Conservation (phyloP, 148 eudicot genomes). For the Vaccinium macrocarpon region DNA sequence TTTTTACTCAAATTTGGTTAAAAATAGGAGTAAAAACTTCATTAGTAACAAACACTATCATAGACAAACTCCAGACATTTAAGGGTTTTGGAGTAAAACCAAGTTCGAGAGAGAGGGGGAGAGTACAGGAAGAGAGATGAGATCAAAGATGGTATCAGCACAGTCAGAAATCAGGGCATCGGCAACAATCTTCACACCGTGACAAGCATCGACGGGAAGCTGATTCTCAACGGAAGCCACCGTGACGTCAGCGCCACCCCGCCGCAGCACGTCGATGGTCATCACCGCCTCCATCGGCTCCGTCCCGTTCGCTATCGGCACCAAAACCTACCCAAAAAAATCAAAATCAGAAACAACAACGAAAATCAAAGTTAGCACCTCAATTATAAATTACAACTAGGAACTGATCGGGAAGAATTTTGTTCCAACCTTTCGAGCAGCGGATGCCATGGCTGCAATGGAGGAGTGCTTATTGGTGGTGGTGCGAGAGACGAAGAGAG, state of each 20-base stretch:
- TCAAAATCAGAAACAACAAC: background rate
- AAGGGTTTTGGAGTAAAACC: conserved; percentile 4
- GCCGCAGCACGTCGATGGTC: conserved; percentile 68
- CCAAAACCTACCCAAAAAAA: conserved; percentile 54
- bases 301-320: conserved; percentile 88
- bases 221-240: conserved; percentile 92
- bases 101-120: background rate
- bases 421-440: conserved; percentile 50
- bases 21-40: background rate
- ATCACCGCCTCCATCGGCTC: conserved; percentile 97
- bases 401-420: background rate
- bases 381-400: background rate
- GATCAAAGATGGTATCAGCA: conserved; percentile 58
- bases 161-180: conserved; percentile 74
- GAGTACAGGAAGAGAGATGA: conserved; percentile 81
- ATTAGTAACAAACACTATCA: background rate
- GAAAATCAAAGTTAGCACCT: background rate
- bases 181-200: conserved; percentile 79
- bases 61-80: background rate
- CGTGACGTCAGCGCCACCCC: conserved; percentile 93
- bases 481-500: conserved; percentile 25
- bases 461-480: conserved; percentile 23
- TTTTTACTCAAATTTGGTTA: background rate
- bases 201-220: conserved; percentile 63
- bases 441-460: conserved; percentile 59